Percentiles rank a stretch among this genome's conserved stretches.
These are phyloP conservation scores for Trichoderma sp. DNA, from an alignment of 2,329 filamentous ascomycete species.

Conservation along the genomic window DNA sequence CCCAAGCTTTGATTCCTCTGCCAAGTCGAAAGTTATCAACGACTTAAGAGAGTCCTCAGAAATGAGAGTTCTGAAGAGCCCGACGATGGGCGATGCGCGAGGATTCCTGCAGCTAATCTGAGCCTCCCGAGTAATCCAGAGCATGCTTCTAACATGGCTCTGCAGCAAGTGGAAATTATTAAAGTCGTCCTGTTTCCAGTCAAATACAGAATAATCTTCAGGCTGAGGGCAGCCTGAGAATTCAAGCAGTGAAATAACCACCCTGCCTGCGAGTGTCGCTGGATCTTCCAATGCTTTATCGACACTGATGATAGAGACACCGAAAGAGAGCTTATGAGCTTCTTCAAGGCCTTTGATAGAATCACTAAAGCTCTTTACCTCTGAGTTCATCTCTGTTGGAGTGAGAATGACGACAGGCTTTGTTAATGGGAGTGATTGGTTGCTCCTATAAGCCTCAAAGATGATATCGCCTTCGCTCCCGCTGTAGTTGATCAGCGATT, in stretches of 20 bases:
- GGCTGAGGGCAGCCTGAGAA: conserved; percentile 36
- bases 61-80: conserved; percentile 52
- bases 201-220: conserved; percentile 40
- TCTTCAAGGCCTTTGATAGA: neutral
- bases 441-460: neutral
- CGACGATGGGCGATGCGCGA: conserved; percentile 47
- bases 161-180: conserved; percentile 47
- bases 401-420: conserved; percentile 2
- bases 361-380: neutral
- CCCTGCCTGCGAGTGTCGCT: conserved; percentile 33
- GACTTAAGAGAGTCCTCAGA: conserved; percentile 53
- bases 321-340: neutral
- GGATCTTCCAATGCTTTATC: conserved; percentile 29
- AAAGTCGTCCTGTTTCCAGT: conserved; percentile 48
- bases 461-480: neutral
- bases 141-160: conserved; percentile 42
- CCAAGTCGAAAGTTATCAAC: conserved; percentile 51
- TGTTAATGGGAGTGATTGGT: neutral
- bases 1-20: conserved; percentile 32
- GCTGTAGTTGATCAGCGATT: neutral
- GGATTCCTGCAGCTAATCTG: conserved; percentile 45
- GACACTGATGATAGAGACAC: conserved; percentile 21
- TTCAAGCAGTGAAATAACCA: conserved; percentile 55
- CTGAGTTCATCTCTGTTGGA: neutral
- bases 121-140: conserved; percentile 54